Percentiles rank a stretch among this genome's conserved stretches.
Conservation (phyloP, 1,284 basidiomycete species). For the Austropuccinia psidii region DNA sequence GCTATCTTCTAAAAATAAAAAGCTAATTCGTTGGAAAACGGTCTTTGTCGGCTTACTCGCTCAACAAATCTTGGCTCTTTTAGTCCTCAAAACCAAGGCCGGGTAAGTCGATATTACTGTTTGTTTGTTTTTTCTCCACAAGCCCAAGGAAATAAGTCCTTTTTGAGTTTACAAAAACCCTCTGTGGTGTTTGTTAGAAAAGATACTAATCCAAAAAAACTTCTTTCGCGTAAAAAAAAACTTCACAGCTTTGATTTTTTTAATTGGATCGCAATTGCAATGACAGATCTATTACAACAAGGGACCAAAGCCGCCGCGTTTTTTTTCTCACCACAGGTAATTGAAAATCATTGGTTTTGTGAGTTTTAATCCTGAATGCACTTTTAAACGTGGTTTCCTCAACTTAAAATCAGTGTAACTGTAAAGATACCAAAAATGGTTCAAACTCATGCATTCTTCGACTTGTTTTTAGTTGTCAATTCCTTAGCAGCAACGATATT, state of each 20-base stretch:
- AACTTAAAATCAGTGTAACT: no score
- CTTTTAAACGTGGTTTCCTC: no score
- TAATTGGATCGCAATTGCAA: conserved; percentile 46
- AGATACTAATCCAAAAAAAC: no score
- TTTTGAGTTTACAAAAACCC: no score
- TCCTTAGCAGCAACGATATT: conserved; percentile 65
- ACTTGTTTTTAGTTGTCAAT: conserved; percentile 58
- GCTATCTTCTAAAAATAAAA: conserved; percentile 11
- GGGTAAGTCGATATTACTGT: no score
- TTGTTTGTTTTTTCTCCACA: no score
- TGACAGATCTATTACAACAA: conserved; percentile 48
- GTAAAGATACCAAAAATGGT: no score
- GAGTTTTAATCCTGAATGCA: no score
- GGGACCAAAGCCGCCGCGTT: conserved; percentile 61
- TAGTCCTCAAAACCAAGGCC: conserved; percentile 70
- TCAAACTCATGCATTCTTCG: no score
- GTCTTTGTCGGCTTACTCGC: conserved; percentile 73
- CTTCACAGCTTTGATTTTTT: conserved; percentile 64
- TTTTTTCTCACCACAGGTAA: conserved; percentile 59
- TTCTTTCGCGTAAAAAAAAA: no score
- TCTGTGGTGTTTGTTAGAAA: no score
- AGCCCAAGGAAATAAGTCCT: no score
- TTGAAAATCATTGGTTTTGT: conserved; percentile 39
- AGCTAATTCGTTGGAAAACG: conserved; percentile 43
- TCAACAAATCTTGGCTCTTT: conserved; percentile 73